Conservation (phyloP, 495 filamentous ascomycete genomes). For the Penicillium herquei region DNA sequence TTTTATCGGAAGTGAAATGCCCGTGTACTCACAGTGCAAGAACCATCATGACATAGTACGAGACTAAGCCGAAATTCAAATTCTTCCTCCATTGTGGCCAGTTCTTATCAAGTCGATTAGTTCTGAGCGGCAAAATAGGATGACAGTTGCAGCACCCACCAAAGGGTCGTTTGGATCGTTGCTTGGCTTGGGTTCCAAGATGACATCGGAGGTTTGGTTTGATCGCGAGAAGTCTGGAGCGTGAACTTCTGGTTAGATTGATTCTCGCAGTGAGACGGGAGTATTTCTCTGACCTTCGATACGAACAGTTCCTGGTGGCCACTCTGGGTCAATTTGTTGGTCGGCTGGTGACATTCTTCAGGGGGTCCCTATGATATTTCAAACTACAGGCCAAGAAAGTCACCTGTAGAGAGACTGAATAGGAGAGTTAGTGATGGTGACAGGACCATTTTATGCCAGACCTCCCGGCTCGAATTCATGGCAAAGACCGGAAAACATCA, state of each 20-base stretch:
- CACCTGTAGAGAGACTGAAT: no score
- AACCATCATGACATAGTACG: constrained; percentile 24
- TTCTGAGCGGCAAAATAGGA: neutral
- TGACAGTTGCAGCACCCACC: constrained; percentile 7
- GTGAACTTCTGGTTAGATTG: neutral
- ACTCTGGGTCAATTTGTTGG: constrained; percentile 12
- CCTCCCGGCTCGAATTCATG: neutral
- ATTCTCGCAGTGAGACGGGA: neutral
- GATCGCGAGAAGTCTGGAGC: constrained; percentile 9
- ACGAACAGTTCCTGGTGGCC: constrained; percentile 23
- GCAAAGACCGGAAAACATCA: neutral
- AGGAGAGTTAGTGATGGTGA: neutral
- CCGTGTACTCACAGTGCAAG: constrained; percentile 13
- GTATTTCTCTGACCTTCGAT: constrained; percentile 12
- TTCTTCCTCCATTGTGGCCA: constrained; percentile 24
- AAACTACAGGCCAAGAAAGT: no score
- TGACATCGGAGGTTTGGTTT: constrained; percentile 9
- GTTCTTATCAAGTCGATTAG: neutral
- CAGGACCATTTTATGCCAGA: neutral
- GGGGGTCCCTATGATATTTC: no score
- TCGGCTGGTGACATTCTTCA: constrained; percentile 7
- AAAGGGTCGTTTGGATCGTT: constrained; percentile 23
- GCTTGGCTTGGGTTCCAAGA: constrained; percentile 20
- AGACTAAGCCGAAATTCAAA: constrained; percentile 21
- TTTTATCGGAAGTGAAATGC: neutral